Evolutionary conservation across 2,329 filamentous ascomycete species (phyloP).

Genomic region (Myotisia sp.): DNA sequence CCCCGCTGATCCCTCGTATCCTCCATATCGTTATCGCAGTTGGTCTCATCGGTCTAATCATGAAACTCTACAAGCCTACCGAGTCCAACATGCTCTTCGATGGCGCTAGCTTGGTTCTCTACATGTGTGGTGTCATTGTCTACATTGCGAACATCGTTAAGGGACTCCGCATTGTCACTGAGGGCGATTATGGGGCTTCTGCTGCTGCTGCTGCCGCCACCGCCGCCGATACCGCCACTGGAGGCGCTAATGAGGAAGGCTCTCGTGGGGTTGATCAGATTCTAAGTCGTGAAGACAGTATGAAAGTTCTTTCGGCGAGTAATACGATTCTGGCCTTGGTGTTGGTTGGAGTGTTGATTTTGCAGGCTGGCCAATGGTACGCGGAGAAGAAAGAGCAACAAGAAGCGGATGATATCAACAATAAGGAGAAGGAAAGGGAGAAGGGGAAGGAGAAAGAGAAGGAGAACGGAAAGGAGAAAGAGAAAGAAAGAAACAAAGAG

Average conservation of each 20-base stretch:
- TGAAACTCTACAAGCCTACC: conserved; percentile 85
- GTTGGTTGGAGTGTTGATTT: conserved; percentile 73
- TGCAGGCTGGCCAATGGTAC: conserved; percentile 98
- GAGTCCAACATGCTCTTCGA: conserved; percentile 96
- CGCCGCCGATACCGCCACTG: conserved; percentile 1
- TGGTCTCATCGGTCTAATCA: conserved; percentile 75
- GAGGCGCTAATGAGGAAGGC: conserved; percentile 21
- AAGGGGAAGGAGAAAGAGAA: background rate
- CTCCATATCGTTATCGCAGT: conserved; percentile 85
- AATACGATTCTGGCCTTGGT: conserved; percentile 94
- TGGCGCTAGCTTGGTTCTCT: conserved; percentile 55
- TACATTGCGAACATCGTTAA: conserved; percentile 96
- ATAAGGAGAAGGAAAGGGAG: conserved; percentile 24
- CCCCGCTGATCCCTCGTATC: conserved; percentile 81
- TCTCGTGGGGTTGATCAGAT: conserved; percentile 46
- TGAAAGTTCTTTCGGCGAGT: conserved; percentile 82
- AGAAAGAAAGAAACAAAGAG: background rate
- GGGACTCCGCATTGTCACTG: conserved; percentile 69
- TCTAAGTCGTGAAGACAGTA: conserved; percentile 70
- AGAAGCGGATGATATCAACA: conserved; percentile 54
- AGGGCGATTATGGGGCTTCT: conserved; percentile 48
- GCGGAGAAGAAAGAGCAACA: conserved; percentile 84
- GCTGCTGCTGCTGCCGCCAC: background rate
- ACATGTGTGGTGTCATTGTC: conserved; percentile 76
- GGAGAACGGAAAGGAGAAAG: background rate